Conservation (phyloP, 257 asterid genomes). For the Verbena officinalis region DNA sequence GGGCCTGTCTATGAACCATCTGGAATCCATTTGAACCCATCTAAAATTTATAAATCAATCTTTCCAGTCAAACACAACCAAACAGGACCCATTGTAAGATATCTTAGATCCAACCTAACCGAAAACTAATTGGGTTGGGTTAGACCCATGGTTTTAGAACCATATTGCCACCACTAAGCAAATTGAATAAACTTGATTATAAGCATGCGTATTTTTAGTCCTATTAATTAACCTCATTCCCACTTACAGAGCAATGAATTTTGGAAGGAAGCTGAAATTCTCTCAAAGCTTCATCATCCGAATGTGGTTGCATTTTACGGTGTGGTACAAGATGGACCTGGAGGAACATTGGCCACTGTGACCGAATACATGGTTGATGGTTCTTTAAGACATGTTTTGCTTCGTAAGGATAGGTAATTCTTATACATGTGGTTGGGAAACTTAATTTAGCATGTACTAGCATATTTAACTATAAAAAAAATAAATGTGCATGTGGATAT, state of each 20-base stretch:
- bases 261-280: constrained; percentile 79
- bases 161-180: neutral
- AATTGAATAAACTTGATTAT: constrained; percentile 23
- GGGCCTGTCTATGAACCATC: no score
- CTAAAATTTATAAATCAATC: no score
- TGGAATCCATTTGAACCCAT: no score
- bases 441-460: constrained; percentile 10
- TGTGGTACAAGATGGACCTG: constrained; percentile 78
- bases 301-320: constrained; percentile 81
- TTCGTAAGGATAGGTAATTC: constrained; percentile 66
- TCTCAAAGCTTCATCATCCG: constrained; percentile 81
- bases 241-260: constrained; percentile 59
- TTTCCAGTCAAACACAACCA: no score
- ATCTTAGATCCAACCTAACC: no score
- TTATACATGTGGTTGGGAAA: constrained; percentile 7
- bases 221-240: constrained; percentile 16
- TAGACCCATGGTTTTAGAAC: no score
- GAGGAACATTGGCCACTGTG: constrained; percentile 74
- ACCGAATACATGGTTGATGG: constrained; percentile 78
- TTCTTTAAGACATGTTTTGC: constrained; percentile 66
- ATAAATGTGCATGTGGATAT: neutral
- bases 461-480: neutral
- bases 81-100: no score
- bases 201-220: constrained; percentile 12
- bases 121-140: no score